Evolutionary conservation across 2,329 filamentous ascomycete genomes (phyloP).

Genomic region (Chaetomiaceae sp.): DNA sequence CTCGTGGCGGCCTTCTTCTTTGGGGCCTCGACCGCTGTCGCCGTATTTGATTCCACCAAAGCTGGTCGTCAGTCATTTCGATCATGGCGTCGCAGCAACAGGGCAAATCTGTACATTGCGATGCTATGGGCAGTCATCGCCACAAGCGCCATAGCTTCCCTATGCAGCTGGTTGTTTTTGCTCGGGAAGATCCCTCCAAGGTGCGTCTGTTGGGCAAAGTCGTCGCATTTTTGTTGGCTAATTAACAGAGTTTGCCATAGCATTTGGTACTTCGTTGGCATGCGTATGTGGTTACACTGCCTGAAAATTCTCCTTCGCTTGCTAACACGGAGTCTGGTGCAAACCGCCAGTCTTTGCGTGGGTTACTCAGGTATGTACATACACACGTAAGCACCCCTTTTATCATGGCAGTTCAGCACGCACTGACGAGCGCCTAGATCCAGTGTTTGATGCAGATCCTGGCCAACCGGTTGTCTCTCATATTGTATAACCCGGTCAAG

Average conservation of each 20-base stretch:
- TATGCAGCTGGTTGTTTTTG: slow-evolving; percentile 34
- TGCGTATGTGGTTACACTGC: slow-evolving; percentile 18
- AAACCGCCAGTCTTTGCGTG: slow-evolving; percentile 19
- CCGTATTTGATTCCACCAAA: slow-evolving; percentile 30
- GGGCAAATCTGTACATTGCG: slow-evolving; percentile 32
- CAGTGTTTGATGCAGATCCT: slow-evolving; percentile 50
- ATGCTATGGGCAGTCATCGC: slow-evolving; percentile 37
- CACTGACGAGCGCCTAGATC: slow-evolving; percentile 24
- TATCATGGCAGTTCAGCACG: too few species aligned
- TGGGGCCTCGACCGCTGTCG: slow-evolving; percentile 34
- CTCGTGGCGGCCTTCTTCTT: slow-evolving; percentile 29
- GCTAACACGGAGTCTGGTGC: slow-evolving; percentile 1
- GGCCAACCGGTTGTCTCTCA: slow-evolving; percentile 45
- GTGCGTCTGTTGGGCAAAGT: slow-evolving; percentile 11
- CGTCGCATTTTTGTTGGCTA: too few species aligned
- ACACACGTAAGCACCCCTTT: too few species aligned
- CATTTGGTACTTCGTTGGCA: slow-evolving; percentile 24
- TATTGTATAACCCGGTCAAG: slow-evolving; percentile 37
- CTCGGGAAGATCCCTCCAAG: slow-evolving; percentile 28
- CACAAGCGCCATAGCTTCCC: slow-evolving; percentile 29
- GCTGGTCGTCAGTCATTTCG: slow-evolving; percentile 33
- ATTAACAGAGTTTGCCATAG: background rate
- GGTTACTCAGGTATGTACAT: slow-evolving; percentile 18
- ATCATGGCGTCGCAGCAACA: slow-evolving; percentile 27
- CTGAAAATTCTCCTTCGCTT: background rate